phyloP scores from a whole-genome alignment of 306 rosid species.

The Hippophae rhamnoides region DNA sequence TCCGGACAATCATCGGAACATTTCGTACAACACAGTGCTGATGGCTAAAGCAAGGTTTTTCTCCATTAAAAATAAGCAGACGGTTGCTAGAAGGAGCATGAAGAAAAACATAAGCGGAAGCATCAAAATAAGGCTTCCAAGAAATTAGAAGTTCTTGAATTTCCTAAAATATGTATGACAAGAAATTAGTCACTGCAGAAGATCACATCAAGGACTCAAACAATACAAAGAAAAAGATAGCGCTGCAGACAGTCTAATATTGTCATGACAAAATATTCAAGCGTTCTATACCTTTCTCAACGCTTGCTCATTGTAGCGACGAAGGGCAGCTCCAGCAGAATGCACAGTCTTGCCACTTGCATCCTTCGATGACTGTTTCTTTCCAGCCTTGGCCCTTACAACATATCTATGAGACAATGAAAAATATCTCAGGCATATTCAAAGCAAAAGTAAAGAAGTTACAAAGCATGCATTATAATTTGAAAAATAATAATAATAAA shows the following conservation, averaged over 20 bases:
- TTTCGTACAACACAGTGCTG: constrained; percentile 37
- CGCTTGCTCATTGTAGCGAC: constrained; percentile 76
- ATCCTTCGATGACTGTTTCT: constrained; percentile 88
- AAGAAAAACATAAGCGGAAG: constrained; percentile 57
- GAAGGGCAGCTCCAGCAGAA: constrained; percentile 94
- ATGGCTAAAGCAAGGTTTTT: constrained; percentile 51
- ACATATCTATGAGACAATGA: constrained; percentile 56
- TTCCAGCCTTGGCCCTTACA: constrained; percentile 92
- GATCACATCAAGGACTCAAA: too few species aligned
- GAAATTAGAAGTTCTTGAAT: constrained; percentile 76
- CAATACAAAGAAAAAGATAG: too few species aligned
- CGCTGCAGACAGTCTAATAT: background rate
- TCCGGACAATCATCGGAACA: constrained; percentile 58
- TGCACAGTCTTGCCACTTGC: constrained; percentile 65
- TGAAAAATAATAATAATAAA: background rate
- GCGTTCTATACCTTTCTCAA: constrained; percentile 60
- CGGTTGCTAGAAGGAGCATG: constrained; percentile 85
- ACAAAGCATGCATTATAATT: too few species aligned
- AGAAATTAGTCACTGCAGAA: constrained; percentile 16
- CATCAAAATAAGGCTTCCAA: constrained; percentile 79
- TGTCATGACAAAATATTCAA: background rate
- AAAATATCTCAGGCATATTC: background rate
- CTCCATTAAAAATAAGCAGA: constrained; percentile 67
- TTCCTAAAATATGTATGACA: constrained; percentile 44
- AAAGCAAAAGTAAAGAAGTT: too few species aligned